Conservation (phyloP, 176 grass and related monocot species). For the Hordeum marinum region DNA sequence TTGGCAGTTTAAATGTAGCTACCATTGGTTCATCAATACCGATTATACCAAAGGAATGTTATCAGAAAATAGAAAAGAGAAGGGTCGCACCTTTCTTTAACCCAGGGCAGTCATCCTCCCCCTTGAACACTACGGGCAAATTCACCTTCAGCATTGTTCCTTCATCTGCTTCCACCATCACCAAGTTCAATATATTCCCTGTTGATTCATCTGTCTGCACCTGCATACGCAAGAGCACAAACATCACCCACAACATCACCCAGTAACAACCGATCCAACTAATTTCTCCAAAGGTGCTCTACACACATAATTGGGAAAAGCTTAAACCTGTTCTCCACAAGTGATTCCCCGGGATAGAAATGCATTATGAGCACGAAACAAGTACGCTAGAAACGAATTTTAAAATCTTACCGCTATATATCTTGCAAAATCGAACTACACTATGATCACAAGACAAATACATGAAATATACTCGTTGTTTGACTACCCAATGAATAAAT, state of each 20-base stretch:
- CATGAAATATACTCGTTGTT: neutral
- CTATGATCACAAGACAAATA: neutral
- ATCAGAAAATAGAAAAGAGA: constrained; percentile 2
- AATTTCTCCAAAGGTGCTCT: neutral
- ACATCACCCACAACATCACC: neutral
- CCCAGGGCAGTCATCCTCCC: constrained; percentile 68
- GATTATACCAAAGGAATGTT: neutral
- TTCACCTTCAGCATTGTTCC: constrained; percentile 67
- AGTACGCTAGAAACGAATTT: neutral
- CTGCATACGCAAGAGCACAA: constrained; percentile 32
- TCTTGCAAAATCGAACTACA: neutral
- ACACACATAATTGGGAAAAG: neutral
- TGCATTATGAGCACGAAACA: neutral
- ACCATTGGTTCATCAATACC: neutral
- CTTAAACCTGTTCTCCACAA: neutral
- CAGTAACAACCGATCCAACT: neutral
- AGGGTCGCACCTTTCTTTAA: constrained; percentile 75
- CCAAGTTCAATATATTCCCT: constrained; percentile 79
- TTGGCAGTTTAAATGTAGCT: neutral
- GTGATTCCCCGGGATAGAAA: neutral
- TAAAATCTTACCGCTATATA: neutral
- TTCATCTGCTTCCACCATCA: constrained; percentile 75
- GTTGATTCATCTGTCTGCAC: constrained; percentile 62
- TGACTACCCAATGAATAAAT: neutral
- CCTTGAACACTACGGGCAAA: constrained; percentile 73